phyloP scores from a whole-genome alignment of 345 rosid genomes.

The Limnanthes douglasii region DNA sequence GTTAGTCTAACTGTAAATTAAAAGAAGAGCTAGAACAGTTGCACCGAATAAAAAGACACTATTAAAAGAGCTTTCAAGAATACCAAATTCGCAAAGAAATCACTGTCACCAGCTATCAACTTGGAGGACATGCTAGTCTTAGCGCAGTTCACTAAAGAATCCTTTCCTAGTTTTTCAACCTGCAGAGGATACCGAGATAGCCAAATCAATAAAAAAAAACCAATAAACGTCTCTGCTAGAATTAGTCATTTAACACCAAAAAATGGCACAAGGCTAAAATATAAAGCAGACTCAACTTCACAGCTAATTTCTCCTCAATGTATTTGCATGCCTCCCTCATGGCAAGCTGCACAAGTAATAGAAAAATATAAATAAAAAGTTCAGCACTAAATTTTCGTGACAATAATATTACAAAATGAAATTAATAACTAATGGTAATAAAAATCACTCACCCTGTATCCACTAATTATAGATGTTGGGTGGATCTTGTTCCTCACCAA shows the following conservation, averaged over 20 bases:
- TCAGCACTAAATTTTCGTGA: not conserved
- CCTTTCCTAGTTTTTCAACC: constrained; percentile 97
- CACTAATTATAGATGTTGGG: constrained; percentile 94
- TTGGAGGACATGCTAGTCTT: constrained; percentile 99
- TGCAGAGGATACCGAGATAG: no score
- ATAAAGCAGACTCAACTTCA: constrained; percentile 33
- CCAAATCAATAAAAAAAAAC: no score
- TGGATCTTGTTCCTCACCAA: constrained; percentile 94
- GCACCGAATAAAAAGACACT: no score
- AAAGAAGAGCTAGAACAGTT: no score
- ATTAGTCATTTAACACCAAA: not conserved
- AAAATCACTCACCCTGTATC: constrained; percentile 75
- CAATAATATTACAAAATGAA: not conserved
- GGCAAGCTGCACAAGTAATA: constrained; percentile 69
- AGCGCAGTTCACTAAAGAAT: constrained; percentile 80
- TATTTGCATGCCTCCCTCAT: constrained; percentile 98
- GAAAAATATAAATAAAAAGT: constrained; percentile 4
- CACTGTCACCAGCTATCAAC: constrained; percentile 79
- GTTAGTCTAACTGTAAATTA: no score
- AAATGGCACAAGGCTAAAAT: not conserved
- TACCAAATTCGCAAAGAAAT: constrained; percentile 94
- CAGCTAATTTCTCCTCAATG: constrained; percentile 75
- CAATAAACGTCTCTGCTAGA: not conserved
- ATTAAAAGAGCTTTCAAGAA: constrained; percentile 4
- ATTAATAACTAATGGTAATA: no score